Conservation (phyloP, 306 rosid genomes). For the Ochetophila trinervis region DNA sequence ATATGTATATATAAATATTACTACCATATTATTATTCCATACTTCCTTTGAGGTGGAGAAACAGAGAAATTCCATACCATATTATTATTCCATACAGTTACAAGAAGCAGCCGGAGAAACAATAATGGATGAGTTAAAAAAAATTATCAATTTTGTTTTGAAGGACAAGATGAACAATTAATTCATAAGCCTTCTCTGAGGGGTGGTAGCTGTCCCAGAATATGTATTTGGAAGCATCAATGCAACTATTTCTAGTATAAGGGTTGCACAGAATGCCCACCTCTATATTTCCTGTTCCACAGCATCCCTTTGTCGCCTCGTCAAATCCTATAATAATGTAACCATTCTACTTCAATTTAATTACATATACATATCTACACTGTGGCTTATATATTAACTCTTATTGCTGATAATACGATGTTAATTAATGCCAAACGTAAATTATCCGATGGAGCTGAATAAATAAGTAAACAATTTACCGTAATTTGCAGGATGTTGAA, state of each 20-base stretch:
- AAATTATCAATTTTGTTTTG: conserved; percentile 36
- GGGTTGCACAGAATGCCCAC: conserved; percentile 49
- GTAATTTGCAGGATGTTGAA: conserved; percentile 45
- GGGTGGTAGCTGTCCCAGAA: conserved; percentile 80
- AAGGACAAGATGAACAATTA: conserved; percentile 25
- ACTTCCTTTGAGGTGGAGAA: too few species aligned
- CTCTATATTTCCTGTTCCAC: conserved; percentile 79
- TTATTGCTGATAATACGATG: too few species aligned
- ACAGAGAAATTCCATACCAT: too few species aligned
- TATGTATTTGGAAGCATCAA: conserved; percentile 38
- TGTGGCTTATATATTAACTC: too few species aligned
- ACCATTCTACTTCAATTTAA: too few species aligned
- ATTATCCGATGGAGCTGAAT: too few species aligned
- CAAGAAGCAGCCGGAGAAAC: too few species aligned
- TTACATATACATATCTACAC: too few species aligned
- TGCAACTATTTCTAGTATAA: conserved; percentile 24
- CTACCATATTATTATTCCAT: too few species aligned
- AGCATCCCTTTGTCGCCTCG: conserved; percentile 53
- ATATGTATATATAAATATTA: too few species aligned
- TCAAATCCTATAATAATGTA: conserved; percentile 48
- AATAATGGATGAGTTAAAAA: conserved; percentile 23
- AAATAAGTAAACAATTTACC: conserved; percentile 26
- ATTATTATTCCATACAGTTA: too few species aligned
- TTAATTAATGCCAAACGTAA: too few species aligned
- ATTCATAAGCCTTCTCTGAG: conserved; percentile 37